Base-by-base conservation (phyloP, 176 grass and related monocot species). In the Triticum timopheevii region DNA sequence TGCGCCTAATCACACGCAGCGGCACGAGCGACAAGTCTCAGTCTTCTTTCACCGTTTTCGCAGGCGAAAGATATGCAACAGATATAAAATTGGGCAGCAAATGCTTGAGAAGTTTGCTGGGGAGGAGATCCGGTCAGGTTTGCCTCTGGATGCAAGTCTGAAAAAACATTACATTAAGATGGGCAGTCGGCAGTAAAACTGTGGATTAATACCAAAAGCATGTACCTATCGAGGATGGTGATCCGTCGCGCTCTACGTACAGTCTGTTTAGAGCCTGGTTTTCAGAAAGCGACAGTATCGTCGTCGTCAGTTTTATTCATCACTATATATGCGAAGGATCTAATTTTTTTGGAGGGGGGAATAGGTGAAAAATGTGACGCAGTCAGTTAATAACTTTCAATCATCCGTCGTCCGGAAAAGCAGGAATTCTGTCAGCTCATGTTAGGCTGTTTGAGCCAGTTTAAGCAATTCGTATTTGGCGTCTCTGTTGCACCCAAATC, bases 201-300 rank as follows among this genome's bases (percentile, higher is more conserved):
- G 12, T 16, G 13, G 28, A 11, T 65, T 65, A 49, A 12, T 65
- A 50, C 12, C 28, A 34, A 24, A 10, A 44, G 42, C 36, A 19
- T 13, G 27, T 33, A 10, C 27, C 69, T 61, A 24, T 78, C 36
- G 86, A 31, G 39, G 56, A 10, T 84, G 74, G 69, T 62, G 52
- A 52, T 62, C 25, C 3, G 69, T 65, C 36, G 66, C 65, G 58
- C 42, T 36, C 58, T 16, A 38, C 5, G 15, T 68, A 39, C 62
- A 59, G 79, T 82, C 86, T 69, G 63, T 17, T 78, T 62, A 25
- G 30, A 58, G 22, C 20, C 44, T 54, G 44, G 86, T 73, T 83
- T 44, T 11, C 42, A 39, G 38, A 39, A 39, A 39, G 38, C 38
- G 38, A 9, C 38, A 39, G 38, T 39, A 36, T 36, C 35, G 35